phyloP scores from a whole-genome alignment of 2,329 filamentous ascomycete species.

The Alternaria consortialis region DNA sequence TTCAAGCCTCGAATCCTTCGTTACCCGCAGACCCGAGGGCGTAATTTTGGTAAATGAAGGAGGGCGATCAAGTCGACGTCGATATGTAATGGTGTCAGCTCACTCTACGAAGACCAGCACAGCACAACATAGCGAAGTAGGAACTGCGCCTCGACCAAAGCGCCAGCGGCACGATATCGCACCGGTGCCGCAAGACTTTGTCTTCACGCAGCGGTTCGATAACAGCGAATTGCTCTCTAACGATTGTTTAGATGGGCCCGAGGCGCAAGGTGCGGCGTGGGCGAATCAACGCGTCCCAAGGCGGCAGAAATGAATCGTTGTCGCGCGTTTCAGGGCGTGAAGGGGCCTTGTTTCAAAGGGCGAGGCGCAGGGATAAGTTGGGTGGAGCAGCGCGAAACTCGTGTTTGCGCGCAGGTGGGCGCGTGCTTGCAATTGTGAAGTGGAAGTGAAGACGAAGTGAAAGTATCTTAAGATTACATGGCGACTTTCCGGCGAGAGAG shows the following conservation, averaged over 20 bases:
- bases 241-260: conserved; percentile 19
- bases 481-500: background rate
- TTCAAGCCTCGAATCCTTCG: conserved; percentile 3
- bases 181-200: conserved; percentile 7
- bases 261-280: conserved; percentile 15
- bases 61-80: conserved; percentile 12
- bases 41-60: conserved; percentile 19
- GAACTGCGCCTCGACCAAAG: conserved; percentile 6
- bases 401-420: conserved; percentile 7
- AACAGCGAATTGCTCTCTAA: conserved; percentile 25
- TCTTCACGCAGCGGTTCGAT: conserved; percentile 34
- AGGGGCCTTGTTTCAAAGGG: conserved; percentile 41
- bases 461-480: conserved; percentile 6
- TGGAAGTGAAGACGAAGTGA: conserved; percentile 1
- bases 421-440: conserved; percentile 12
- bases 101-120: background rate
- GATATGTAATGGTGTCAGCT: conserved; percentile 1
- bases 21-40: background rate
- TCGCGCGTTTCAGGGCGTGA: conserved; percentile 44
- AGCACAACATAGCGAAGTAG: background rate
- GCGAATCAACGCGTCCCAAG: conserved; percentile 36
- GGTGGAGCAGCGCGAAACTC: conserved; percentile 12
- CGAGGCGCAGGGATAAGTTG: conserved; percentile 15
- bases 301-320: conserved; percentile 39
- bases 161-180: conserved; percentile 7